Evolutionary conservation across 441 rosid species (phyloP), one percentile per base, ranked within the genome.

Genomic region (Gossypium trilobum): DNA sequence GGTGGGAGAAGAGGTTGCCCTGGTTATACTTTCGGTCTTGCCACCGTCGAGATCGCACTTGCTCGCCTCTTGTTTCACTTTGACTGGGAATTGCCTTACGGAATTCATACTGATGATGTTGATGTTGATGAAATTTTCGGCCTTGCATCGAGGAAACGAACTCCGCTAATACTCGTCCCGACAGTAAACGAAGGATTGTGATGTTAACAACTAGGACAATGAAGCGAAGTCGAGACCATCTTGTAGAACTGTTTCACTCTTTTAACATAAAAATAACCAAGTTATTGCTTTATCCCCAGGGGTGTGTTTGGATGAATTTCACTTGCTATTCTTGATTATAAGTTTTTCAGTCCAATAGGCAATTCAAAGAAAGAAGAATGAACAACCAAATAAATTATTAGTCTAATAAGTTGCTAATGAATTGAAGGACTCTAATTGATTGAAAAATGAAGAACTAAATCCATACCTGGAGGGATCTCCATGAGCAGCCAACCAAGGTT

Each of bases 401-500:
- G 22, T 14, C 2, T 46, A 6, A 5, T 10, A 66, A 44, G 8
- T 23, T 14, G 17, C 20, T 16, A 44, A 33, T 36, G 10, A 19
- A 3, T 17, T 10, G 23, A 33, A 13, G 6, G 14, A 31, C 42
- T 73, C 10, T 14, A 70, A 5, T 67, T 67, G 71, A 14, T 48
- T 14, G 19, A n/a, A 8, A 46, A 46, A 0, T n/a, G 4, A 11
- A 60, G 33, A n/a, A 69, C 3, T 10, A 11, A 65, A 50, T 10
- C 5, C 20, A 39, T 50, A 77, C 85, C 85, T 82, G 44, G 84
- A 78, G 13, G 69, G 85, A 80, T 84, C 85, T 13, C 77, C 85
- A 54, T 84, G 82, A 68, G 84, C 79, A 46, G 85, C 84, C 67
- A 82, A 72, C 85, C 87, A 84, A 67, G 85, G 87, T 75, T 84